These are phyloP conservation scores for Carex cristatella DNA, from an alignment of 176 grass and related monocot genomes.

Conservation along the genomic window DNA sequence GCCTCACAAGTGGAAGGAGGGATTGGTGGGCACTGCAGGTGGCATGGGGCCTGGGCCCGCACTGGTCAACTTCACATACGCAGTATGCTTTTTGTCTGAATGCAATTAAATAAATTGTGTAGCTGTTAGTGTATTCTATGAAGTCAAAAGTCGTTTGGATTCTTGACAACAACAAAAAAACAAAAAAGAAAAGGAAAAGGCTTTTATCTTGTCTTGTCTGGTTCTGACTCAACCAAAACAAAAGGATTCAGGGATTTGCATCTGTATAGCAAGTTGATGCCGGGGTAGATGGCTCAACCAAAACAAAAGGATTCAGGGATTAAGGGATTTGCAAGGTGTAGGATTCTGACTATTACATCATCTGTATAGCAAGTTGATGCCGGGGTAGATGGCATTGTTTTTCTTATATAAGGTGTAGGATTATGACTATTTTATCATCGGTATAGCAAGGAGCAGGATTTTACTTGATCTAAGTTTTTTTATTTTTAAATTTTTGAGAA, in stretches of 20 bases:
- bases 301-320: neutral
- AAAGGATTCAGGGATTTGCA: neutral
- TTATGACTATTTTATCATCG: neutral
- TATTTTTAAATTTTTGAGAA: neutral
- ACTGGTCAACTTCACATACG: slow-evolving; percentile 76
- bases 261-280: neutral
- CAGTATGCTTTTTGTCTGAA: slow-evolving; percentile 39
- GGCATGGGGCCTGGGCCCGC: slow-evolving; percentile 60
- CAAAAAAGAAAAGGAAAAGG: neutral
- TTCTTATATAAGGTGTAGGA: neutral
- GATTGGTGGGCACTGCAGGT: slow-evolving; percentile 2
- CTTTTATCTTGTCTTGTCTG: neutral
- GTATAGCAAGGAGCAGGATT: neutral
- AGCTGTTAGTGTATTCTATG: neutral
- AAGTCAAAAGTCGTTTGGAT: neutral
- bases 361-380: neutral
- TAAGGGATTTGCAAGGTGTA: neutral
- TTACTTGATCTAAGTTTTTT: neutral
- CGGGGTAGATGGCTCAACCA: neutral
- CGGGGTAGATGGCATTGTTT: neutral
- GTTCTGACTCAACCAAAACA: neutral
- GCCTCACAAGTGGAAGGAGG: slow-evolving; percentile 39
- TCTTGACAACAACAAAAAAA: neutral
- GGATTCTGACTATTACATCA: neutral
- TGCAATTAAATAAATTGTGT: neutral